Evolutionary conservation across 371 early-diverging fungal species (phyloP).

Genomic region (Mortierella sp.): DNA sequence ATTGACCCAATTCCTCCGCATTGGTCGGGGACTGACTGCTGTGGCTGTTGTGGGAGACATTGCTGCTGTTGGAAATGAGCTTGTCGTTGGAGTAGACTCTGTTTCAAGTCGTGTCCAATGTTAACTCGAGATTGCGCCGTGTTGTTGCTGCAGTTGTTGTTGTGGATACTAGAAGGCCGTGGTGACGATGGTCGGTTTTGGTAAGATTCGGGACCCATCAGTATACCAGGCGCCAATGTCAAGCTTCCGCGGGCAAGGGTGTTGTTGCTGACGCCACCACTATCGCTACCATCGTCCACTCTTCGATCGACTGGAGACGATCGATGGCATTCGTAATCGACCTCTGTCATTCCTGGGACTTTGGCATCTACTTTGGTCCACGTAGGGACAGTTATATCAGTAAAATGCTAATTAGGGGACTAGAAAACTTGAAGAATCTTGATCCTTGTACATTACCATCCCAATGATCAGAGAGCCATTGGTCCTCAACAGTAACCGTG

Average conservation of each 20-base stretch:
- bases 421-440: no score
- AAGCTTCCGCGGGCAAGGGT: no score
- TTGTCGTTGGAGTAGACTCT: neutral
- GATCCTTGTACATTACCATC: conserved; percentile 7
- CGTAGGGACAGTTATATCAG: no score
- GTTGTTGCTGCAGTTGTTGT: neutral
- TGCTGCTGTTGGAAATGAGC: neutral
- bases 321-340: neutral
- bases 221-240: no score
- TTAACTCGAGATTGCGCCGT: neutral
- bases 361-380: conserved; percentile 12
- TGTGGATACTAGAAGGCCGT: no score
- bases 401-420: no score
- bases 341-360: conserved; percentile 14
- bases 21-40: neutral
- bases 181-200: no score
- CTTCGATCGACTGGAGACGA: neutral
- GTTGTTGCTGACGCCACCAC: no score
- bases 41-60: neutral
- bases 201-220: no score
- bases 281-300: neutral
- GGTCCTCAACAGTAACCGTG: neutral
- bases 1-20: no score
- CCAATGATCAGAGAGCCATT: neutral
- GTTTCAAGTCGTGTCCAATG: neutral